These are phyloP conservation scores for Populus hybrid DNA, from an alignment of 441 rosid genomes.

Conservation along the genomic window DNA sequence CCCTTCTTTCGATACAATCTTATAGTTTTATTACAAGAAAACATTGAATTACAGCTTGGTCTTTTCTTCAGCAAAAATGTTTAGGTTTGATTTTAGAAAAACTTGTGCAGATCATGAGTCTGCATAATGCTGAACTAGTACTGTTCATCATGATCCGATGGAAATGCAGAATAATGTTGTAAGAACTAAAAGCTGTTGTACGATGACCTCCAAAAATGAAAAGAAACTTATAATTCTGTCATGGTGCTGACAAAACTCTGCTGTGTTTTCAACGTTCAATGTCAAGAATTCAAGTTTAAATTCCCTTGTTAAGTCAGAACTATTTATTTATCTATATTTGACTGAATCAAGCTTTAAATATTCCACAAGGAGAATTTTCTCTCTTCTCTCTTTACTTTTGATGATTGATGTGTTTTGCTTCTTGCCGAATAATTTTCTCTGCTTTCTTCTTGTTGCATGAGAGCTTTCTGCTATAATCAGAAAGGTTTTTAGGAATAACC, in stretches of 20 bases:
- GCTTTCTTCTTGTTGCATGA: constrained; percentile 17
- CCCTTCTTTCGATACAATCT: not conserved
- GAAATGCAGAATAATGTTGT: not conserved
- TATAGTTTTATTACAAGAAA: not conserved
- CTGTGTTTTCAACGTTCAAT: not conserved
- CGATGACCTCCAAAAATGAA: not conserved
- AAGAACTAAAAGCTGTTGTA: not conserved
- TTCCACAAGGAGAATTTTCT: constrained; percentile 11
- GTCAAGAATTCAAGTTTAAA: not conserved
- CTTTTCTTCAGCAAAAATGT: not conserved
- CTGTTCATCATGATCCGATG: not conserved
- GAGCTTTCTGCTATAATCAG: not conserved
- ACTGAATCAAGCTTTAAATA: not conserved
- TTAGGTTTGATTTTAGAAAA: not conserved
- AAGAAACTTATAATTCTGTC: not conserved
- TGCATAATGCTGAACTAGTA: not conserved
- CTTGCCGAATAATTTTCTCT: not conserved
- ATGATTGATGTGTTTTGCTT: not conserved
- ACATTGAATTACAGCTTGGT: not conserved
- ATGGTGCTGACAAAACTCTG: not conserved
- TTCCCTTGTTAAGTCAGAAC: constrained; percentile 3
- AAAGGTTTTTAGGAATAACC: not conserved
- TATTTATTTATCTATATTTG: constrained; percentile 10
- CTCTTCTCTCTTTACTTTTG: not conserved
- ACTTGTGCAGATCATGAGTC: constrained; percentile 4